phyloP scores from a whole-genome alignment of 2,329 filamentous ascomycete genomes.

The Fusarium bulbicola region DNA sequence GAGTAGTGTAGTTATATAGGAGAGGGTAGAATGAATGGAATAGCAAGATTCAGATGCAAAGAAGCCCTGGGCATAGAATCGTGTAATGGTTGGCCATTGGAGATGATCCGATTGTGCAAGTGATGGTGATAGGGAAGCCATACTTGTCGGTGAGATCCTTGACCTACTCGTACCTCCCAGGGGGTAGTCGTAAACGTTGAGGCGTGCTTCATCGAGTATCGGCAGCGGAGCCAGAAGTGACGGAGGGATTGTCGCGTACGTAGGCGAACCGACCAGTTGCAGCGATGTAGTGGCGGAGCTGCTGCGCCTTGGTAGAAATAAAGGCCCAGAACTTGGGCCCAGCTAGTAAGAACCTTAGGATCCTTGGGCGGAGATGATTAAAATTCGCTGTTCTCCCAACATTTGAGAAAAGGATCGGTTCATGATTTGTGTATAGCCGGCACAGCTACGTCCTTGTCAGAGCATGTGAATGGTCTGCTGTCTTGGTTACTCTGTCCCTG shows the following conservation, averaged over 20 bases:
- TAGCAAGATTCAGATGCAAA: background rate
- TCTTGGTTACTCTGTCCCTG: no score
- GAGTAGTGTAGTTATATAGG: background rate
- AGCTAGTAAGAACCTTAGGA: no score
- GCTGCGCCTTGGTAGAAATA: no score
- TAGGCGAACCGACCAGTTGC: no score
- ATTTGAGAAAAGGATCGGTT: no score
- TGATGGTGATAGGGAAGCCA: conserved; percentile 45
- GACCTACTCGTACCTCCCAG: background rate
- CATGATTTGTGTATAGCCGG: no score
- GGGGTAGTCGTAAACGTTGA: background rate
- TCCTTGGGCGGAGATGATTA: no score
- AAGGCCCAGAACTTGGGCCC: no score
- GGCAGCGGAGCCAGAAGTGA: background rate
- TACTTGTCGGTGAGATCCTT: background rate
- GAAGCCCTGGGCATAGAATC: conserved; percentile 7
- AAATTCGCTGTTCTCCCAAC: no score
- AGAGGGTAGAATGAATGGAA: background rate
- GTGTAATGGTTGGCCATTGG: conserved; percentile 51
- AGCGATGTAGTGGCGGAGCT: no score
- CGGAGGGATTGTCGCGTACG: background rate
- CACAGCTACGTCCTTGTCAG: no score
- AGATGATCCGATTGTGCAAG: conserved; percentile 68
- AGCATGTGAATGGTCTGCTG: no score
- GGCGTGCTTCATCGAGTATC: background rate